These are phyloP conservation scores for Metarhizium humberi DNA, from an alignment of 2,329 filamentous ascomycete genomes.

Conservation along the genomic window DNA sequence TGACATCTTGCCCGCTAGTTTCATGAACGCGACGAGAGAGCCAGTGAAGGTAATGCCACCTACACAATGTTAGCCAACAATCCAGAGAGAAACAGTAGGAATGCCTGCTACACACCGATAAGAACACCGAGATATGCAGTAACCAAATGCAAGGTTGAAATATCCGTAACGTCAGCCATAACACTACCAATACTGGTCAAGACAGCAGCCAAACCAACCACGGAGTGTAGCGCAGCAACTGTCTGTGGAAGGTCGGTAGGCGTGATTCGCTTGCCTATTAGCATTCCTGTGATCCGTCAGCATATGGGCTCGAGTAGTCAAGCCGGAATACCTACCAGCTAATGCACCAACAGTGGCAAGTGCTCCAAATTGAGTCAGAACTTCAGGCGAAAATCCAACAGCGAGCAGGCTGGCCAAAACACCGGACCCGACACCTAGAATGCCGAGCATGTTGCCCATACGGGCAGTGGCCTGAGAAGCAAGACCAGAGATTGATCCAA, in stretches of 20 bases:
- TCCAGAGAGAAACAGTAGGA: background rate
- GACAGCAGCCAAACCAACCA: constrained; percentile 82
- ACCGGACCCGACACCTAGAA: constrained; percentile 74
- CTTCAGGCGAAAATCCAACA: constrained; percentile 70
- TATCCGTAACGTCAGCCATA: constrained; percentile 59
- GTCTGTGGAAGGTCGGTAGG: constrained; percentile 84
- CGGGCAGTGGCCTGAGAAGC: constrained; percentile 76
- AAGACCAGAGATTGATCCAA: constrained; percentile 72
- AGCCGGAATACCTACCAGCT: constrained; percentile 31
- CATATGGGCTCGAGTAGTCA: background rate
- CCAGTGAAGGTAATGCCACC: constrained; percentile 83
- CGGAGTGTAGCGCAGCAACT: constrained; percentile 79
- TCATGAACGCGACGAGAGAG: constrained; percentile 81
- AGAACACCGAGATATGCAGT: constrained; percentile 80
- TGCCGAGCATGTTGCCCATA: constrained; percentile 77
- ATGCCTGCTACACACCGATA: constrained; percentile 43
- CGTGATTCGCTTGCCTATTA: constrained; percentile 80
- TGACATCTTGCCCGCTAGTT: constrained; percentile 74
- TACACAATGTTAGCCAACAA: constrained; percentile 11
- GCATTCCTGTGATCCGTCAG: constrained; percentile 37
- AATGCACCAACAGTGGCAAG: constrained; percentile 65
- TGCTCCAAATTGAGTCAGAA: constrained; percentile 68
- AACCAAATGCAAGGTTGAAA: constrained; percentile 73
- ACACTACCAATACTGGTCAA: constrained; percentile 83
- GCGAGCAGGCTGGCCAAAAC: constrained; percentile 75